A percentile compares a stretch with the other conserved stretches of the same genome.
Conservation (phyloP, 2,329 filamentous ascomycete genomes). For the Alternaria sp. region DNA sequence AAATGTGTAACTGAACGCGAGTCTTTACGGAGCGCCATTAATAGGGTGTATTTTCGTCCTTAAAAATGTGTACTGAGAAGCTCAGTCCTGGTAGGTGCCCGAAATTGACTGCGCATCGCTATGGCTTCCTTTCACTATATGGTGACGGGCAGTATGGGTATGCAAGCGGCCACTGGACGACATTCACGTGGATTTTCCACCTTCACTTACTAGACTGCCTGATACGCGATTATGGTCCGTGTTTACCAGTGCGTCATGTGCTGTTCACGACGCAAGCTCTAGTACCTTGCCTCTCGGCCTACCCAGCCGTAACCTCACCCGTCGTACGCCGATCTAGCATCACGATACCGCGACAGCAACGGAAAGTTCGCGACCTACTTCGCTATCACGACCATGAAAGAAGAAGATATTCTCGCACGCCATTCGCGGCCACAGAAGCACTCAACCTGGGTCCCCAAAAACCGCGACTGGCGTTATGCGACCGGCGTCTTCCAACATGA, state of each 20-base stretch:
- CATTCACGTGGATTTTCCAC: neutral
- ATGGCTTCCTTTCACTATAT: neutral
- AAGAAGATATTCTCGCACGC: conserved; percentile 20
- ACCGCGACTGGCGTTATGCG: conserved; percentile 24
- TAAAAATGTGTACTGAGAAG: neutral
- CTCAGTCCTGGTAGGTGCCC: neutral
- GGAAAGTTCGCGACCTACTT: neutral
- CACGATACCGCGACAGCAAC: neutral
- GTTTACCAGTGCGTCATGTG: neutral
- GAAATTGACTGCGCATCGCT: neutral
- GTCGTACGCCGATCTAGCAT: neutral
- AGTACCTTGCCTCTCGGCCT: neutral
- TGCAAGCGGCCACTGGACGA: neutral
- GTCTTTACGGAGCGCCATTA: neutral
- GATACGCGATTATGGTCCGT: neutral
- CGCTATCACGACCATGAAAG: neutral
- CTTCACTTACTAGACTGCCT: neutral
- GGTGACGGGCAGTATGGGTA: neutral
- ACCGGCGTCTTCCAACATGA: conserved; percentile 20
- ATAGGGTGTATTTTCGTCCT: neutral
- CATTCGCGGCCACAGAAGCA: conserved; percentile 22
- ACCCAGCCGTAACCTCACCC: neutral
- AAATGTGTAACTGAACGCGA: no score
- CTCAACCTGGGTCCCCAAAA: conserved; percentile 15
- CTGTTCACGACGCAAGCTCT: neutral